phyloP scores from a whole-genome alignment of 192 early-diverging fungal species.

The Coemansia nantahalensis region DNA sequence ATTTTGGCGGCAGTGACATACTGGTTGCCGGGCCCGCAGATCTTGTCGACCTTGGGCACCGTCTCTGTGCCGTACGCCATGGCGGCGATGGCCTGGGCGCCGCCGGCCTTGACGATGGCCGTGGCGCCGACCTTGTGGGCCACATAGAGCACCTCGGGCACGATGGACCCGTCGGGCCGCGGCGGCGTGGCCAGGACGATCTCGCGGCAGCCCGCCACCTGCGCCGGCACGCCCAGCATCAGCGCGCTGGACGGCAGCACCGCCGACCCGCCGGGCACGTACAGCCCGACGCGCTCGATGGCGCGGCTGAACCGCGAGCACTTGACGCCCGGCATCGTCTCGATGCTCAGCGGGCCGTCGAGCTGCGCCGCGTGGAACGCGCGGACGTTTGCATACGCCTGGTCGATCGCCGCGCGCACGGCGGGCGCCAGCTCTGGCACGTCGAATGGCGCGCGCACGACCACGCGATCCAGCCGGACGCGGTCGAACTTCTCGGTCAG shows the following conservation, averaged over 20 bases:
- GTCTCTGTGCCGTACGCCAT: conserved; percentile 98
- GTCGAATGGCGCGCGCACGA: conserved; percentile 82
- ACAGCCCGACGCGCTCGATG: conserved; percentile 95
- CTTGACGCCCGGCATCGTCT: conserved; percentile 97
- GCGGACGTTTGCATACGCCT: conserved; percentile 90
- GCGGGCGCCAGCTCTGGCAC: conserved; percentile 58
- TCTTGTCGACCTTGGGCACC: conserved; percentile 99
- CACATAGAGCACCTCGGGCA: conserved; percentile 97
- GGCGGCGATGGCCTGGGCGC: conserved; percentile 97
- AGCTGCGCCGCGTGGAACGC: conserved; percentile 95
- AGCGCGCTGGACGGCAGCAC: conserved; percentile 93
- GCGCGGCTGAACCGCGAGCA: conserved; percentile 92
- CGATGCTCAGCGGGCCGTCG: conserved; percentile 66
- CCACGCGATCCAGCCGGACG: conserved; percentile 66
- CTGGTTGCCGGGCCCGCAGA: conserved; percentile 99
- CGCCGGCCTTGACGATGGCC: conserved; percentile 88
- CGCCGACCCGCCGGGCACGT: conserved; percentile 97
- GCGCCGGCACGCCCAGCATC: conserved; percentile 97
- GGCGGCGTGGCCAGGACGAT: conserved; percentile 98
- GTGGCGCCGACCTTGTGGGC: conserved; percentile 96
- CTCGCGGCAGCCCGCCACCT: conserved; percentile 92
- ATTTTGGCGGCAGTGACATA: conserved; percentile 99
- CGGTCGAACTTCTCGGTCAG: conserved; percentile 89
- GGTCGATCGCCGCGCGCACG: conserved; percentile 85
- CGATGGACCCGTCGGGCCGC: conserved; percentile 82